phyloP scores from a whole-genome alignment of 768 basidiomycete species.

The Pleurotus platypus region DNA sequence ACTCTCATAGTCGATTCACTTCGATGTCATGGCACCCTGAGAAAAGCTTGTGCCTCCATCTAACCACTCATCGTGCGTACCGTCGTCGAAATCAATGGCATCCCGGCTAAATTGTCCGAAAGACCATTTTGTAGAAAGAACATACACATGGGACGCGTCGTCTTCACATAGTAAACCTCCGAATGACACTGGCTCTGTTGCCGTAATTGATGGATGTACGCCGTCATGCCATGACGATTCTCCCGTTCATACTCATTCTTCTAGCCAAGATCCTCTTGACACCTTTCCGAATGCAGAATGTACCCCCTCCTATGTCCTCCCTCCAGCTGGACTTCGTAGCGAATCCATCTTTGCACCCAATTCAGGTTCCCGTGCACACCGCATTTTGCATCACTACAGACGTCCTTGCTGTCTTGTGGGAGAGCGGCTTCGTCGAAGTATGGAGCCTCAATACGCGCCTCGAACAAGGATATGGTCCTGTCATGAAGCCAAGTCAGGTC shows the following conservation, averaged over 20 bases:
- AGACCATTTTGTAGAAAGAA: constrained; percentile 57
- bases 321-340: constrained; percentile 34
- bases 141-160: constrained; percentile 79
- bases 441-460: constrained; percentile 69
- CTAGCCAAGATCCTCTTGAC: constrained; percentile 78
- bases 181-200: constrained; percentile 78
- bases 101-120: constrained; percentile 1
- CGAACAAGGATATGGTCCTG: constrained; percentile 50
- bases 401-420: constrained; percentile 64
- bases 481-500: constrained; percentile 49
- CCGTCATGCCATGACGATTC: background rate
- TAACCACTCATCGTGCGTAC: constrained; percentile 62
- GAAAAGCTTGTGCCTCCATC: constrained; percentile 54
- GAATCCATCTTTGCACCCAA: constrained; percentile 14
- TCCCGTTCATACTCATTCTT: background rate
- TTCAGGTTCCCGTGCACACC: constrained; percentile 60
- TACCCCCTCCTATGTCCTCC: constrained; percentile 98
- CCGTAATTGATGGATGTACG: constrained; percentile 83
- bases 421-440: constrained; percentile 61
- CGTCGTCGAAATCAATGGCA: background rate
- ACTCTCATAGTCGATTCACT: constrained; percentile 55
- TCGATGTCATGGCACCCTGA: constrained; percentile 89
- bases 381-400: constrained; percentile 59
- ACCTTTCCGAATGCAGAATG: constrained; percentile 89
- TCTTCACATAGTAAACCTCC: constrained; percentile 57